Percentiles rank a stretch among this genome's conserved stretches.
Evolutionary conservation across 2,329 filamentous ascomycete species (phyloP).

Genomic region (Stachybotrys elegans): DNA sequence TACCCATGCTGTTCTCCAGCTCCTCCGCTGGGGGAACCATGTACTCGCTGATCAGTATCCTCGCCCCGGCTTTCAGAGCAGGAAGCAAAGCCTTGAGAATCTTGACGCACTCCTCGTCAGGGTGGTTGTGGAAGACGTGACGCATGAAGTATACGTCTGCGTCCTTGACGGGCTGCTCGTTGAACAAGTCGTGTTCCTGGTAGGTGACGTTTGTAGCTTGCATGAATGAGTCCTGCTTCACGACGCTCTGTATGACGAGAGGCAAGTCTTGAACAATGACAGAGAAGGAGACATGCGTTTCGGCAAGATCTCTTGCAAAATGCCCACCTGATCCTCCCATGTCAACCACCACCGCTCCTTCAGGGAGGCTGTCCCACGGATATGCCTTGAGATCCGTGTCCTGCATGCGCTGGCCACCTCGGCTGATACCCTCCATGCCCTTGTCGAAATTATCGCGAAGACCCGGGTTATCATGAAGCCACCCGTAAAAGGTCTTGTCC

Average conservation of each 20-base stretch:
- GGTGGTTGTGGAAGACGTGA: constrained; percentile 1
- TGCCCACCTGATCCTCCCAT: neutral
- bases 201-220: neutral
- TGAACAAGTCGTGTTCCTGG: constrained; percentile 42
- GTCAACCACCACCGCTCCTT: neutral
- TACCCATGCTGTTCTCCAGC: neutral
- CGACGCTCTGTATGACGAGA: neutral
- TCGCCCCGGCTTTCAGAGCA: constrained; percentile 1
- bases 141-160: constrained; percentile 31
- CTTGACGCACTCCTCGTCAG: constrained; percentile 1
- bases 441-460: neutral
- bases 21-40: neutral
- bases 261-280: constrained; percentile 7
- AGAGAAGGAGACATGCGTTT: neutral
- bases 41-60: constrained; percentile 3
- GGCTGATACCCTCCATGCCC: neutral
- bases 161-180: constrained; percentile 37
- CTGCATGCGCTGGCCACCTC: neutral
- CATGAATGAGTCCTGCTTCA: neutral
- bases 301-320: neutral
- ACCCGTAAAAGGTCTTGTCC: neutral
- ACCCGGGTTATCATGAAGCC: neutral
- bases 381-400: neutral
- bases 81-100: constrained; percentile 3
- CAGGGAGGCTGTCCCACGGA: neutral